A percentile compares a stretch with the other conserved stretches of the same genome.
phyloP scores from a whole-genome alignment of 2,329 filamentous ascomycete genomes.

The Leptographium procerum region DNA sequence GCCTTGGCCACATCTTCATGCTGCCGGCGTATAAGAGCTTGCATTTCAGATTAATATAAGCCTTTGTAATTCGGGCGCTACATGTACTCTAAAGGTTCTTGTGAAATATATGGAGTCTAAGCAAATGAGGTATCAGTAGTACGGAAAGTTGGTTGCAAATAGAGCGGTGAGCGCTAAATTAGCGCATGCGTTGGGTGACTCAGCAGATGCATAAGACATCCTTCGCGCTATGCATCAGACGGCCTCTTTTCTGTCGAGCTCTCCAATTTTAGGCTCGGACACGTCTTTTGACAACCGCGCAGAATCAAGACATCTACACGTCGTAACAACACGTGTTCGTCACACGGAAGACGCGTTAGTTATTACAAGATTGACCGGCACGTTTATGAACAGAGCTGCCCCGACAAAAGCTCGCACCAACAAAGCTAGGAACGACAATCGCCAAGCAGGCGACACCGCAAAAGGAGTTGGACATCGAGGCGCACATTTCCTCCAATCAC shows the following conservation, averaged over 20 bases:
- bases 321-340: neutral
- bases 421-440: neutral
- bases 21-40: conserved; percentile 14
- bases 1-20: conserved; percentile 16
- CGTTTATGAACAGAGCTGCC: neutral
- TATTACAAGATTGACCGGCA: neutral
- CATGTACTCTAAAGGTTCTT: too few relatives aligned
- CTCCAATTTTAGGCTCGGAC: neutral
- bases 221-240: neutral
- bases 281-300: neutral
- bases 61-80: conserved; percentile 13
- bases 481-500: neutral
- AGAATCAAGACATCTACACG: neutral
- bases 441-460: neutral
- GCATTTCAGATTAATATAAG: conserved; percentile 15
- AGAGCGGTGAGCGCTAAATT: neutral
- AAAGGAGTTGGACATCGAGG: neutral
- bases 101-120: neutral
- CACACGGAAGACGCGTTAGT: neutral
- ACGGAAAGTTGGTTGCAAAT: too few relatives aligned
- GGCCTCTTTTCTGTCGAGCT: neutral
- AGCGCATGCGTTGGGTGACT: neutral
- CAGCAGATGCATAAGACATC: neutral
- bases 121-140: too few relatives aligned
- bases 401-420: neutral